Evolutionary conservation across 2,329 filamentous ascomycete genomes (phyloP), one percentile per base, ranked within the genome.

Genomic region (Neoarthrinium moseri): DNA sequence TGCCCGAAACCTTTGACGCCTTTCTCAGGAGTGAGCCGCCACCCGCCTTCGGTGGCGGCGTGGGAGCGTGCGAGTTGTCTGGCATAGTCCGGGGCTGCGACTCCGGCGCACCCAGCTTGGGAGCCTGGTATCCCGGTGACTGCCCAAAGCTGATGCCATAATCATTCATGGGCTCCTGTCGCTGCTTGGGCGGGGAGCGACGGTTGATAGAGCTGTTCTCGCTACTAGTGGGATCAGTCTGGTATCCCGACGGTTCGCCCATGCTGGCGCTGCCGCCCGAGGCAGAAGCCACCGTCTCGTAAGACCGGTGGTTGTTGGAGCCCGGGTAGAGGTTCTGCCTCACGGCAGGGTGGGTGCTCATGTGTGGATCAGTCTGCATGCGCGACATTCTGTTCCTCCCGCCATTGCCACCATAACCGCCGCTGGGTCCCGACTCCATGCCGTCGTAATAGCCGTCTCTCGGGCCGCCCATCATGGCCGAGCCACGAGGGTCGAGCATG

Each of bases 201-300:
- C 89, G 84, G 62, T 96, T 89, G 56, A 95, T 81, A 2, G 90
- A 95, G 70, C 89, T 95, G 69, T 95, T 95, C 62, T 96, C 88
- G 61, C 91, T 96, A 70, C 88, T 94, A 46, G 78, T 71, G 33
- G 89, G 91, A 62, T 96, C 91, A 49, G 90, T 95, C 53, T 86
- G 85, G 65, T 94, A 91, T 46, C 84, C 85, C 61, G 81, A 84
- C 11, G 84, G 84, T 47, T 96, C 91, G 44, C 73, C 83, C 52
- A 85, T 82, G 55, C 81, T 87, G 40, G 84, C 87, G 59, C 84
- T 88, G 18, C 83, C 85, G 20, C 48, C 62, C 10, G 84, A 83
- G 49, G 85, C 86, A 11, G 88, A 90, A 29, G 87, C 87, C 35
- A 95, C 86, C 2, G 90, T 96, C 64, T 96, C 91, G 66, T 92